Evolutionary conservation across 2,329 filamentous ascomycete species (phyloP).

Genomic region (Colletotrichum truncatum): DNA sequence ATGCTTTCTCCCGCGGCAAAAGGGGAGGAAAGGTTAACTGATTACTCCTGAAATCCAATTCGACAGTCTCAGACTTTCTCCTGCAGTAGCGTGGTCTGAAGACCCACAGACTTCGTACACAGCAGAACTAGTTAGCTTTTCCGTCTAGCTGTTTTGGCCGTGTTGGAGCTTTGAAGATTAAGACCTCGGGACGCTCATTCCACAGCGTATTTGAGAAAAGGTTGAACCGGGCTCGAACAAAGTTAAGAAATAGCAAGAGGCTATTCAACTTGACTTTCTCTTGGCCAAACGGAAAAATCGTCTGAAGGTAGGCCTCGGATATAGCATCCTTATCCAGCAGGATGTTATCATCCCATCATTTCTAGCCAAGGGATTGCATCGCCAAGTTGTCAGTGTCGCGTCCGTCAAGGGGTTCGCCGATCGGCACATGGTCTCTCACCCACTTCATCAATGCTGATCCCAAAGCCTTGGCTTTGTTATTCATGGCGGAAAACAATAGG

Average conservation of each 20-base stretch:
- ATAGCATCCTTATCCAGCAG: neutral
- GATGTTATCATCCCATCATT: neutral
- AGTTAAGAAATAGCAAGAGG: neutral
- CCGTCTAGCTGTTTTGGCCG: neutral
- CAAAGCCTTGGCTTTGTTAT: neutral
- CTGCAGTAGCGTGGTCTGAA: neutral
- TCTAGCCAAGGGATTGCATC: neutral
- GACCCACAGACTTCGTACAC: neutral
- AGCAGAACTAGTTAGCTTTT: neutral
- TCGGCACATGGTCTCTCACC: neutral
- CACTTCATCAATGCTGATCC: neutral
- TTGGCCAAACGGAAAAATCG: neutral
- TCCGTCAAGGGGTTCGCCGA: neutral
- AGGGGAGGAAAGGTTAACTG: neutral
- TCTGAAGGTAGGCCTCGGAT: neutral
- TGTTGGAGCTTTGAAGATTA: slow-evolving; percentile 17
- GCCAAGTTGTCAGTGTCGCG: neutral
- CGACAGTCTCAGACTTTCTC: neutral
- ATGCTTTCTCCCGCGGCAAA: neutral
- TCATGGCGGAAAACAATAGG: neutral
- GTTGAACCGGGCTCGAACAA: too few species aligned
- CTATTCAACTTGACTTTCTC: neutral
- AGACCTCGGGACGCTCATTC: slow-evolving; percentile 11
- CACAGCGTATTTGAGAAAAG: slow-evolving; percentile 6
- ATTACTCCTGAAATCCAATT: neutral